phyloP scores from a whole-genome alignment of 148 eudicot genomes.

The Drosera capensis region DNA sequence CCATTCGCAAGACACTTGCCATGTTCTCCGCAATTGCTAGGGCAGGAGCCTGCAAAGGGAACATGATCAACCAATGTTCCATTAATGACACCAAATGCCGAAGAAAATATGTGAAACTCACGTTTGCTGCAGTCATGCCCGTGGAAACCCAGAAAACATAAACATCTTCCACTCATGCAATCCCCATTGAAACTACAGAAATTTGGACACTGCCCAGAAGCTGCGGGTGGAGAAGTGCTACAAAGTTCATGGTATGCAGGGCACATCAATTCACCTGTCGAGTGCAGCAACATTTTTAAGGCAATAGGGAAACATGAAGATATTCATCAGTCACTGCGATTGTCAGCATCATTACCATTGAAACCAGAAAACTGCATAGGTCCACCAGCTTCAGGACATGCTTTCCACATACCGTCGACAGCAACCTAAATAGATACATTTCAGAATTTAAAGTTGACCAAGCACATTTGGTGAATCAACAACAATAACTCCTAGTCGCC shows the following conservation, averaged over 20 bases:
- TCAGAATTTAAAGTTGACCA: neutral
- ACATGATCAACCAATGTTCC: neutral
- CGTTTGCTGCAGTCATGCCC: constrained; percentile 83
- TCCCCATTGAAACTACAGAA: constrained; percentile 86
- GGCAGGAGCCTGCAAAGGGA: constrained; percentile 55
- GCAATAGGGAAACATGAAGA: neutral
- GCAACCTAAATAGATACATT: constrained; percentile 39
- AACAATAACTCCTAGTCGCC: too few species aligned
- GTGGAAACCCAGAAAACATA: constrained; percentile 71
- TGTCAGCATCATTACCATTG: constrained; percentile 38
- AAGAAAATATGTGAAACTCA: constrained; percentile 18
- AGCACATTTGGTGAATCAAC: too few species aligned
- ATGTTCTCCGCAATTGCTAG: constrained; percentile 56
- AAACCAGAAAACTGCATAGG: constrained; percentile 71
- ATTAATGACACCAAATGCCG: neutral
- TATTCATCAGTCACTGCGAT: neutral
- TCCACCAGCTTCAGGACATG: constrained; percentile 81
- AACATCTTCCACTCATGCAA: constrained; percentile 69
- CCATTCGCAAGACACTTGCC: constrained; percentile 74
- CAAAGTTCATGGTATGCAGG: constrained; percentile 90
- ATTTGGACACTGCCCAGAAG: constrained; percentile 60
- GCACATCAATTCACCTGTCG: constrained; percentile 73
- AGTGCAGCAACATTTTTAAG: constrained; percentile 2
- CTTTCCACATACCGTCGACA: constrained; percentile 83
- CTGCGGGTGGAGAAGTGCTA: constrained; percentile 19